Evolutionary conservation across 768 basidiomycete species (phyloP).

Genomic region (Pleurotus salmoneostramineus): DNA sequence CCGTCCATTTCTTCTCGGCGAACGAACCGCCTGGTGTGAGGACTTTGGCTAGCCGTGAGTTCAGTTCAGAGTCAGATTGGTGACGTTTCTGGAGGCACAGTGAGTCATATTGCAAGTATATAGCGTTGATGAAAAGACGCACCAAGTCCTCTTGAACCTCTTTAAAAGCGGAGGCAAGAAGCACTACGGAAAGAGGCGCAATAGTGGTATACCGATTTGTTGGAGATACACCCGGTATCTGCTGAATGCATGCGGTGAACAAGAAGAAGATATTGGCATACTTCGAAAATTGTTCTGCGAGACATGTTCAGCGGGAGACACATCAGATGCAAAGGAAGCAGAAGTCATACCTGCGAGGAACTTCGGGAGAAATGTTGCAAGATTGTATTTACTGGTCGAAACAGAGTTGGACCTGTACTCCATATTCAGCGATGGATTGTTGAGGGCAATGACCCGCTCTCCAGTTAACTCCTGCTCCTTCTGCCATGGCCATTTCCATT

Average conservation of each 20-base stretch:
- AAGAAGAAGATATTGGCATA: conserved; percentile 99
- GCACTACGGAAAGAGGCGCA: conserved; percentile 80
- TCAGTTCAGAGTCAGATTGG: conserved; percentile 90
- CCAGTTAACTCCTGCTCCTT: conserved; percentile 62
- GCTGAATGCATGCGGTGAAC: conserved; percentile 95
- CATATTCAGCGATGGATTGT: conserved; percentile 62
- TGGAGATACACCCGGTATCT: conserved; percentile 96
- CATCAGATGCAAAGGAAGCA: neutral
- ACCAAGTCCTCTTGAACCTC: conserved; percentile 94
- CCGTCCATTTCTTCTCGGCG: conserved; percentile 77
- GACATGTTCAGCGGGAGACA: conserved; percentile 9
- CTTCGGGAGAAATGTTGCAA: conserved; percentile 84
- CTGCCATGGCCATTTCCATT: conserved; percentile 86
- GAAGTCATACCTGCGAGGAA: conserved; percentile 75
- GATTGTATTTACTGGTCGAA: conserved; percentile 93
- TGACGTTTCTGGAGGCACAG: conserved; percentile 76
- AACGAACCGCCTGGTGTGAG: conserved; percentile 65
- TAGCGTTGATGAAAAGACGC: neutral
- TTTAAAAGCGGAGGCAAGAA: conserved; percentile 93
- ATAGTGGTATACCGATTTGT: conserved; percentile 96
- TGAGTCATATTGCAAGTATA: conserved; percentile 1
- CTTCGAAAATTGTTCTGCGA: conserved; percentile 93
- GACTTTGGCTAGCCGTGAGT: conserved; percentile 76
- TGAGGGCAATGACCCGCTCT: conserved; percentile 80
- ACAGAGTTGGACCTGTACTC: conserved; percentile 81